Percentiles rank a stretch among this genome's conserved stretches.
Conservation (phyloP, 2,329 filamentous ascomycete genomes). For the Neonectria hederae region DNA sequence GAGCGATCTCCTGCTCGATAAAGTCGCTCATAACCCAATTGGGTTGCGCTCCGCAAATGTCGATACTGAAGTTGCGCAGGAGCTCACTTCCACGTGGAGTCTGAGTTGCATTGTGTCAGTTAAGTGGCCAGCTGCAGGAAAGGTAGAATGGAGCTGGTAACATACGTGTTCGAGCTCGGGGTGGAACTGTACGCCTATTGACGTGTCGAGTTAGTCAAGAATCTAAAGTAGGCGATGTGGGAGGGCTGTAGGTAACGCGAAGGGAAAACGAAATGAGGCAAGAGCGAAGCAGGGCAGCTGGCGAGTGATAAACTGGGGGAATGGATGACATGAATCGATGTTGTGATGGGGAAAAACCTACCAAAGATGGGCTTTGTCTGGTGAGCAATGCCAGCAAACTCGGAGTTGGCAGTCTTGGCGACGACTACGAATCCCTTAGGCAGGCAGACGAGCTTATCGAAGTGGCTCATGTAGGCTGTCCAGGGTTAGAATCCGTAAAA, state of each 20-base stretch:
- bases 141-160: constrained; percentile 5
- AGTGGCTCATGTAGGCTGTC: constrained; percentile 83
- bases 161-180: constrained; percentile 71
- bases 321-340: constrained; percentile 13
- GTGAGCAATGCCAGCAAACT: constrained; percentile 83
- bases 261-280: too few relatives aligned
- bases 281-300: too few relatives aligned
- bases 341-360: constrained; percentile 27
- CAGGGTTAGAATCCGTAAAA: constrained; percentile 12
- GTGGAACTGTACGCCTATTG: constrained; percentile 80
- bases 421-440: constrained; percentile 79
- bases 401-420: constrained; percentile 78
- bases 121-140: background rate
- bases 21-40: constrained; percentile 92
- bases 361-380: constrained; percentile 75
- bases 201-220: background rate
- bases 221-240: background rate
- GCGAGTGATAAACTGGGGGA: too few relatives aligned
- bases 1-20: constrained; percentile 78
- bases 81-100: constrained; percentile 75
- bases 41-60: constrained; percentile 79
- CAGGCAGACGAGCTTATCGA: constrained; percentile 81
- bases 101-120: constrained; percentile 56
- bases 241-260: background rate
- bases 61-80: constrained; percentile 83